Conservation (phyloP, 129 eudicot genomes). For the Centaurea solstitialis region DNA sequence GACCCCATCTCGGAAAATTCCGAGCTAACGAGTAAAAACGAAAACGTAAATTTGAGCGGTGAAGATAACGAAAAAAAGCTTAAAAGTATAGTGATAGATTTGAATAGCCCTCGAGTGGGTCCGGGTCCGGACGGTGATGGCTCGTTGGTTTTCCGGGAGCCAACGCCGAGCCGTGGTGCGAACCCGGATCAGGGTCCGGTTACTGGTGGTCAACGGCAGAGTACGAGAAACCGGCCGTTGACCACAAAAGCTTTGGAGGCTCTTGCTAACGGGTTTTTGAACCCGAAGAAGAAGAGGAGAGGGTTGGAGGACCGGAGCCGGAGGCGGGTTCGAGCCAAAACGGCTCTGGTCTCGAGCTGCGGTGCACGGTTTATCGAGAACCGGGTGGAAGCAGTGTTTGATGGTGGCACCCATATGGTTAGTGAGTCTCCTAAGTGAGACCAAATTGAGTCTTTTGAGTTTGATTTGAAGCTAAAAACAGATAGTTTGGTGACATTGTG, state of each 20-base stretch:
- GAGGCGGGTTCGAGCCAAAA: conserved; percentile 37
- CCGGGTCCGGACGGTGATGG: conserved; percentile 14
- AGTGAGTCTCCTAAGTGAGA: neutral
- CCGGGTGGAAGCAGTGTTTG: conserved; percentile 18
- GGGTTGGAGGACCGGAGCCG: conserved; percentile 21
- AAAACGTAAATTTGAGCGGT: neutral
- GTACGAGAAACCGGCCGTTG: conserved; percentile 58
- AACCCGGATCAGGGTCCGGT: conserved; percentile 20
- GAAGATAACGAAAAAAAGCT: conserved; percentile 19
- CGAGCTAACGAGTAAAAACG: neutral
- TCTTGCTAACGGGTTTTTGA: conserved; percentile 38
- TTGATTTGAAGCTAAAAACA: neutral
- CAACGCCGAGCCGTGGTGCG: neutral
- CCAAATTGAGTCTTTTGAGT: neutral
- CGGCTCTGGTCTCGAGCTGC: conserved; percentile 30
- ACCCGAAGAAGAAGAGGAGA: conserved; percentile 36
- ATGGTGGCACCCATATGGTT: conserved; percentile 29
- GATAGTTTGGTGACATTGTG: neutral
- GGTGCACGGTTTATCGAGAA: conserved; percentile 9
- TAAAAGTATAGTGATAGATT: conserved; percentile 31
- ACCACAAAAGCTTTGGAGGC: conserved; percentile 59
- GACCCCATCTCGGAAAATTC: neutral
- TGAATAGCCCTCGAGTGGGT: conserved; percentile 40
- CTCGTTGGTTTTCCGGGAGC: conserved; percentile 7
- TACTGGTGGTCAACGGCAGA: conserved; percentile 43